Base-by-base conservation (phyloP, 2,329 filamentous ascomycete species). In the Neofusicoccum sp. region DNA sequence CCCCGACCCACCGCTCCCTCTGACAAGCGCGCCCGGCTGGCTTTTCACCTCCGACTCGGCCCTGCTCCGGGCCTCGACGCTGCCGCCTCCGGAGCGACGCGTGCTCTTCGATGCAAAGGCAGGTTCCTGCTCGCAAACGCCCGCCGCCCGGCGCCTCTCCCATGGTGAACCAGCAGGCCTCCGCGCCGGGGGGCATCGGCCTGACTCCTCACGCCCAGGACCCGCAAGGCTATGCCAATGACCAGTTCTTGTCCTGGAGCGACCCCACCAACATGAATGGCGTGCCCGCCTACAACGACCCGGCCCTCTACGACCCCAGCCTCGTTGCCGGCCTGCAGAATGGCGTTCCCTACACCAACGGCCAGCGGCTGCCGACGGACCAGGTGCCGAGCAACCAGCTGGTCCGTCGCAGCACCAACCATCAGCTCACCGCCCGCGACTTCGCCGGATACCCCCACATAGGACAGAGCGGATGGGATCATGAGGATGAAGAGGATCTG, bases 401-500 rank as follows among this genome's bases (percentile, higher is more conserved):
- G 41, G 78, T 83, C 11, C 72, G 80, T 64, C 71, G 80, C 50
- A 77, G 77, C 62, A 76, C 75, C 29, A 82, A 81, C 64, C 78
- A 82, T 64, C 79, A 81, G 66, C 69, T 83, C 59, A 76, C 78
- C 33, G 68, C 77, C 54, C 71, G 75, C 62, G 71, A 63, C 11
- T 48, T 48, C 28, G 44, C 14, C 11, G 50, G 34, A 11, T 58
- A 59, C n/a, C 45, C 37, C 4, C 70, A 70, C 50, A 48, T 81
- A 76, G 43, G 83, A 79, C 74, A 82, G 83, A 52, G 82, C 84
- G 73, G 77, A 60, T 81, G 84, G 85, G 88, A 73, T 81, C 87
- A 71, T 0, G 89, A 96, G 67, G 92, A 88, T 67, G 84, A 96
- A 64, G 90, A 93, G 66, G 83, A 90, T 61, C 79, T 97, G 65